Evolutionary conservation across 176 grass and related monocot species (phyloP).

Genomic region (Oryza coarctata): DNA sequence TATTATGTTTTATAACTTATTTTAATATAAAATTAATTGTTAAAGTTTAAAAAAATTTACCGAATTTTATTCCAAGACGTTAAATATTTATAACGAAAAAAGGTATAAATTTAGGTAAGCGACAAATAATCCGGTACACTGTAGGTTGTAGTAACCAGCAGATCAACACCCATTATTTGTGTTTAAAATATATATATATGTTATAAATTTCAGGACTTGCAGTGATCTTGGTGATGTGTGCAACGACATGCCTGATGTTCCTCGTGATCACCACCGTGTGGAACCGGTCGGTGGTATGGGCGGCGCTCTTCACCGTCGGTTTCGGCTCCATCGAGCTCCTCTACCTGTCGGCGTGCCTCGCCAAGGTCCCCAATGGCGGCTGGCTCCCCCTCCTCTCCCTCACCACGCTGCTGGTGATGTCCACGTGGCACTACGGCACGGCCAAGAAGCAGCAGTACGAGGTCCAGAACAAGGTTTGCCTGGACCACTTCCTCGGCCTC

Average conservation of each 20-base stretch:
- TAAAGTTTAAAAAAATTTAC: no score
- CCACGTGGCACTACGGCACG: conserved; percentile 88
- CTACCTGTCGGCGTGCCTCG: conserved; percentile 69
- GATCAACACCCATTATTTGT: neutral
- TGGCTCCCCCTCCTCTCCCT: conserved; percentile 79
- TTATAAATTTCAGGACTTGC: conserved; percentile 61
- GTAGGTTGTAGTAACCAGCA: neutral
- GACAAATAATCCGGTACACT: no score
- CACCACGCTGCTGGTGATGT: conserved; percentile 55
- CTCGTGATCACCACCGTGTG: conserved; percentile 79
- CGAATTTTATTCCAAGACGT: no score
- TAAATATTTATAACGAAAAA: no score
- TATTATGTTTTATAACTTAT: no score
- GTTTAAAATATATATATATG: no score
- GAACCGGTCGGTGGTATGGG: conserved; percentile 43
- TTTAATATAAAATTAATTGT: no score
- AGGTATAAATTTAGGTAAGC: no score
- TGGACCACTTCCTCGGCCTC: conserved; percentile 55
- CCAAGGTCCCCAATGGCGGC: conserved; percentile 71
- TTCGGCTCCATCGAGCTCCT: conserved; percentile 76
- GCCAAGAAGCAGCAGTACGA: conserved; percentile 70
- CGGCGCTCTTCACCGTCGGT: conserved; percentile 51
- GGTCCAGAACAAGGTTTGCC: conserved; percentile 77
- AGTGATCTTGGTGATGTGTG: conserved; percentile 78
- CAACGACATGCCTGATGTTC: conserved; percentile 90